Percentiles rank a stretch among this genome's conserved stretches.
phyloP scores from a whole-genome alignment of 2,329 filamentous ascomycete genomes.

The Davidsoniella virescens region DNA sequence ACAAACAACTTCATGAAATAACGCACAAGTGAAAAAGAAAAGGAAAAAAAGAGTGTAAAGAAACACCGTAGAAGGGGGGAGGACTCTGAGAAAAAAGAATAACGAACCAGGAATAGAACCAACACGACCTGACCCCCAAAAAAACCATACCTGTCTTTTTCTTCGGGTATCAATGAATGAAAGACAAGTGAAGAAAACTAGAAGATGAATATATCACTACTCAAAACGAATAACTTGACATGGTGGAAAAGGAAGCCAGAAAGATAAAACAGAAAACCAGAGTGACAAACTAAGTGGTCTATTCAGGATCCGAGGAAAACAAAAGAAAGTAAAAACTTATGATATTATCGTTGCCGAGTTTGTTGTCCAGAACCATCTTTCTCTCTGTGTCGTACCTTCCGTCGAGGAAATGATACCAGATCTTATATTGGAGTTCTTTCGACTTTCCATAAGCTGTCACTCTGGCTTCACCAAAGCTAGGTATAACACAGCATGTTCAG shows the following conservation, averaged over 20 bases:
- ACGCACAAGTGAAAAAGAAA: not conserved
- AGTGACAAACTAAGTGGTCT: too few relatives aligned
- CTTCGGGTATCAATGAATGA: not conserved
- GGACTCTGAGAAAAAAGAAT: not conserved
- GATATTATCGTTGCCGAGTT: not conserved
- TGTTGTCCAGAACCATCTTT: not conserved
- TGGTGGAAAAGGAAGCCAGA: not conserved
- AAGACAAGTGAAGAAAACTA: constrained; percentile 2
- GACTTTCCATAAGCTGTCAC: not conserved
- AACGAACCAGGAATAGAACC: not conserved
- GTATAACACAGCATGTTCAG: not conserved
- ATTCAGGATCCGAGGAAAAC: too few relatives aligned
- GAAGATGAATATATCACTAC: not conserved
- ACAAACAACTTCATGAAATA: not conserved
- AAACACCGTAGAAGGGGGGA: not conserved
- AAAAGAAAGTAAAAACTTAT: too few relatives aligned
- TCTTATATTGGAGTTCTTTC: not conserved
- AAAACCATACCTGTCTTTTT: not conserved
- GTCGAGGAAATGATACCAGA: not conserved
- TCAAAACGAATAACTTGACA: not conserved
- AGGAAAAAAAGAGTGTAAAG: not conserved
- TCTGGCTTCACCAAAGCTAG: not conserved
- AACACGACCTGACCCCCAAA: not conserved
- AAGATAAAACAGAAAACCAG: too few relatives aligned
- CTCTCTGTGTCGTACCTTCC: not conserved